These are phyloP conservation scores for Amanita molliuscula DNA, from an alignment of 768 basidiomycete species.

Conservation along the genomic window DNA sequence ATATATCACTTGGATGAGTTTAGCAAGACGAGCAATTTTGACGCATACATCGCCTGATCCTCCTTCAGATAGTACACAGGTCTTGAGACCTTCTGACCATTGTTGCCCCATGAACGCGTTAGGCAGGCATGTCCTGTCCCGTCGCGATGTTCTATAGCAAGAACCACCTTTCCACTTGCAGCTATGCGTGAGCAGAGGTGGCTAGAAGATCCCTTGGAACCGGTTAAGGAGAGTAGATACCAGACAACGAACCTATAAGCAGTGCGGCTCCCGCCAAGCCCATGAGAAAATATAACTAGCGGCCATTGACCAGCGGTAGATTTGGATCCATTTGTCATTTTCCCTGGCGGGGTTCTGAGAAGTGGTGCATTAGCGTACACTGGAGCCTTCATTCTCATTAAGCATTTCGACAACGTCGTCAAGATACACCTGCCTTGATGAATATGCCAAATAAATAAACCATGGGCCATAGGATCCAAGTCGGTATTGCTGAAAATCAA, in stretches of 20 bases:
- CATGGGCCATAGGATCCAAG: conserved; percentile 38
- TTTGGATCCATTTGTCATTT: conserved; percentile 6
- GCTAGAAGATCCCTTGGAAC: conserved; percentile 19
- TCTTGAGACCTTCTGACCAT: conserved; percentile 17
- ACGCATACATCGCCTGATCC: conserved; percentile 41
- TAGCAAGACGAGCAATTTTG: neutral
- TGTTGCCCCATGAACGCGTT: conserved; percentile 21
- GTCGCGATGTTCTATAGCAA: conserved; percentile 79
- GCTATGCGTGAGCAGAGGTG: conserved; percentile 68
- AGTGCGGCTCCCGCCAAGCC: conserved; percentile 63
- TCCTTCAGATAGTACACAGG: conserved; percentile 44
- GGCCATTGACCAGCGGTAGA: conserved; percentile 42
- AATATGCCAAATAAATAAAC: conserved; percentile 40
- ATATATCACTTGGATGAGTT: neutral
- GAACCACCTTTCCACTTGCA: conserved; percentile 68
- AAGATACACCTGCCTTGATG: conserved; percentile 26
- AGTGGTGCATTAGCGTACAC: conserved; percentile 46
- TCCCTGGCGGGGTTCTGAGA: conserved; percentile 21
- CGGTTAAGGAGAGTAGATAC: neutral
- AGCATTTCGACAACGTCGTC: neutral
- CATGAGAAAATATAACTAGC: conserved; percentile 78
- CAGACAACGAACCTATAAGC: conserved; percentile 43
- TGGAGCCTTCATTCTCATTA: conserved; percentile 33
- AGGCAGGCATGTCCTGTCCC: conserved; percentile 55
- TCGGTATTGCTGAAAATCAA: conserved; percentile 19